A percentile compares a stretch with the other conserved stretches of the same genome.
Evolutionary conservation across 2,329 filamentous ascomycete species (phyloP).

Genomic region (Pestalotiopsis sp.): DNA sequence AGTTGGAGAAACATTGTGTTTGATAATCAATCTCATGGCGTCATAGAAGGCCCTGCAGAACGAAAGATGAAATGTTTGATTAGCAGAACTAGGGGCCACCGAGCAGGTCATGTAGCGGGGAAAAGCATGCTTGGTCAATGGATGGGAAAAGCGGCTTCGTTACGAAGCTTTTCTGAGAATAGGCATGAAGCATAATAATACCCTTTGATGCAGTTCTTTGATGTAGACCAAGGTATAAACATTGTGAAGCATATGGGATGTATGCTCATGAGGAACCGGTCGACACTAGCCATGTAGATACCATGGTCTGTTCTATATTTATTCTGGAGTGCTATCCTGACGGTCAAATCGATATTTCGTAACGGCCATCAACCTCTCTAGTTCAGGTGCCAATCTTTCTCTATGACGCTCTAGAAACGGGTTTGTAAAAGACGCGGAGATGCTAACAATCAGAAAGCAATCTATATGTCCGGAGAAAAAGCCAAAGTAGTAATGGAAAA

Average conservation of each 20-base stretch:
- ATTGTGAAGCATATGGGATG: neutral
- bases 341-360: neutral
- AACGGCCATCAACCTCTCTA: neutral
- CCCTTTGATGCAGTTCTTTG: neutral
- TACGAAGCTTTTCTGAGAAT: neutral
- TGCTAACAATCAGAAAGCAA: neutral
- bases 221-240: neutral
- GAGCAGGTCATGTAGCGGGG: neutral
- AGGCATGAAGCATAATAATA: neutral
- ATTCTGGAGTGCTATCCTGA: neutral
- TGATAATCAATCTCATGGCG: neutral
- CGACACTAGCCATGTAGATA: neutral
- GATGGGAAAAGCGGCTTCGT: neutral
- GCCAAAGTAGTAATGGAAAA: neutral
- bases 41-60: neutral
- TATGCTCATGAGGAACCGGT: neutral
- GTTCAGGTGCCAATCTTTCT: neutral
- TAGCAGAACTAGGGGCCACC: neutral
- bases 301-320: neutral
- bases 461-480: neutral
- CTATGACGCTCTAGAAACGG: neutral
- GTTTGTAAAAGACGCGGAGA: neutral
- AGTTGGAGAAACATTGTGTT: neutral
- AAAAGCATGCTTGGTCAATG: neutral
- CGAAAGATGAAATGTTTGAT: neutral